phyloP scores from a whole-genome alignment of 192 early-diverging fungal species.

The Backusella circina region DNA sequence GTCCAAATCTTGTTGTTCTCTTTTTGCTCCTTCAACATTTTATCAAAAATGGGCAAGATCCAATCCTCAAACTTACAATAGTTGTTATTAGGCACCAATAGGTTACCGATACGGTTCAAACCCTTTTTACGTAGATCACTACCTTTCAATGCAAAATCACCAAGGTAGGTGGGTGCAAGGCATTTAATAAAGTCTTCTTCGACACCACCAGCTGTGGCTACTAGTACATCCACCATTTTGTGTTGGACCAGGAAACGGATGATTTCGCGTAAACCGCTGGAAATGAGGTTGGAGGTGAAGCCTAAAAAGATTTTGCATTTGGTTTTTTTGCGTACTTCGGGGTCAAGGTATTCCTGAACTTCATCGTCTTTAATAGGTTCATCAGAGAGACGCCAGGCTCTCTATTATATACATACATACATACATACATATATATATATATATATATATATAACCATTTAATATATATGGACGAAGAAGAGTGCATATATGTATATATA shows the following conservation, averaged over 20 bases:
- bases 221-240: constrained; percentile 83
- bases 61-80: constrained; percentile 99
- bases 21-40: constrained; percentile 91
- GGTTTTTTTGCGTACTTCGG: constrained; percentile 53
- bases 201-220: constrained; percentile 91
- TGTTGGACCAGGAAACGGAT: constrained; percentile 91
- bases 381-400: constrained; percentile 81
- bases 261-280: constrained; percentile 89
- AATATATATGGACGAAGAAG: background rate
- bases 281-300: constrained; percentile 97
- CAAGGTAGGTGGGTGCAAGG: constrained; percentile 83
- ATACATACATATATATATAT: background rate
- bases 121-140: constrained; percentile 80
- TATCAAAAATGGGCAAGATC: constrained; percentile 92
- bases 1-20: constrained; percentile 80
- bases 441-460: background rate
- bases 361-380: constrained; percentile 72
- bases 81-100: constrained; percentile 97
- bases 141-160: constrained; percentile 75
- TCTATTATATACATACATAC: constrained; percentile 30
- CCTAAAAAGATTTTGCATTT: constrained; percentile 98
- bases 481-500: background rate
- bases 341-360: constrained; percentile 55
- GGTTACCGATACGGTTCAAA: constrained; percentile 94
- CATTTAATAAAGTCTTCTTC: constrained; percentile 99